Evolutionary conservation across 495 filamentous ascomycete species (phyloP).

Genomic region (Pseudoneurospora amorphoporcata): DNA sequence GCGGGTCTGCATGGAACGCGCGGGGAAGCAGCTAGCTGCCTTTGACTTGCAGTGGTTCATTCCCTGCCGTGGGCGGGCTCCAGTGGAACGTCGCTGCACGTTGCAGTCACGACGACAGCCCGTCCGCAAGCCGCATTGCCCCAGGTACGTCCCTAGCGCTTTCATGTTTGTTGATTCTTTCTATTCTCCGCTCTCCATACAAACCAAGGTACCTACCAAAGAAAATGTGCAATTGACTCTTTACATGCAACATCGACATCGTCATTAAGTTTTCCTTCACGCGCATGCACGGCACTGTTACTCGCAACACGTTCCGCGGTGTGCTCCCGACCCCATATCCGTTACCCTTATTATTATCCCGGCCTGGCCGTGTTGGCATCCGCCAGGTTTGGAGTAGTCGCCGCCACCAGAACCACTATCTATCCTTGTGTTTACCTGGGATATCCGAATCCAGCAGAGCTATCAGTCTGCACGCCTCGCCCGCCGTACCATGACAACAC

Average conservation of each 20-base stretch:
- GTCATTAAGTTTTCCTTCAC: not conserved
- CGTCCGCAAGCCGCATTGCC: constrained; percentile 17
- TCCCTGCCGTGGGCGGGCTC: not conserved
- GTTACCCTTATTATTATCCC: not conserved
- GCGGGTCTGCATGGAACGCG: constrained; percentile 14
- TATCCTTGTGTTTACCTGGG: not conserved
- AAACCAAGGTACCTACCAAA: constrained; percentile 9
- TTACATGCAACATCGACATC: not conserved
- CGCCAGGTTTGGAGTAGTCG: constrained; percentile 1
- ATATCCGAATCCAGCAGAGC: not conserved
- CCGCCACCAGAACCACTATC: not conserved
- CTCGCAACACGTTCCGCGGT: not conserved
- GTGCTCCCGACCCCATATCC: not conserved
- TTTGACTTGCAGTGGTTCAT: not conserved
- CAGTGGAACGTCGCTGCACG: not conserved
- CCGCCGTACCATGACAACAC: not conserved
- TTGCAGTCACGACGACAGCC: not conserved
- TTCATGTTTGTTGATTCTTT: constrained; percentile 27
- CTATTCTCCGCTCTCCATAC: constrained; percentile 12
- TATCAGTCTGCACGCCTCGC: not conserved
- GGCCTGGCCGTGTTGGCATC: not conserved
- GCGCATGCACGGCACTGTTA: constrained; percentile 6
- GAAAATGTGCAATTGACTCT: constrained; percentile 17
- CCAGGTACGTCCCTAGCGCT: constrained; percentile 16
- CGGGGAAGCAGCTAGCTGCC: constrained; percentile 10